These are phyloP conservation scores for Cyclotella kingstonii DNA, from an alignment of 108 stramenopile genomes.

Conservation along the genomic window DNA sequence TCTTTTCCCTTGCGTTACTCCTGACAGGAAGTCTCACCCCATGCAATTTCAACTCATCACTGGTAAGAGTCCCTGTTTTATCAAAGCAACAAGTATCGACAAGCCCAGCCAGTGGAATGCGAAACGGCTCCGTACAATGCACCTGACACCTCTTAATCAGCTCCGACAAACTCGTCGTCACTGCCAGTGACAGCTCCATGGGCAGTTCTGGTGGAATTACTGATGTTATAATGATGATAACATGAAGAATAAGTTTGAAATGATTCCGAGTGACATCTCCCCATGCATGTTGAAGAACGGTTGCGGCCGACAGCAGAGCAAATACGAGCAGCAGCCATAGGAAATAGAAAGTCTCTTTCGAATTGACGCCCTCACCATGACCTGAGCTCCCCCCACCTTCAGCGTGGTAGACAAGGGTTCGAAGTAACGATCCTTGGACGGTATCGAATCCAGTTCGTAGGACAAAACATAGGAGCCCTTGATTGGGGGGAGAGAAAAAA, in stretches of 20 bases:
- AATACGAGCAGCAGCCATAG: slow-evolving; percentile 83
- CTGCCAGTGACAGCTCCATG: slow-evolving; percentile 95
- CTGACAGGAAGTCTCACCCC: slow-evolving; percentile 61
- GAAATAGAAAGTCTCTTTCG: slow-evolving; percentile 89
- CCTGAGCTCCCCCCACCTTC: slow-evolving; percentile 52
- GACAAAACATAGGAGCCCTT: slow-evolving; percentile 82
- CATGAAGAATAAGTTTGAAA: slow-evolving; percentile 93
- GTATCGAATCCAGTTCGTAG: slow-evolving; percentile 95
- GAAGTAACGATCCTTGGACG: slow-evolving; percentile 87
- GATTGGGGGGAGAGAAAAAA: slow-evolving; percentile 77
- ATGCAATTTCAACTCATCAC: slow-evolving; percentile 84
- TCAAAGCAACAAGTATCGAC: slow-evolving; percentile 95
- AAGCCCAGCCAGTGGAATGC: slow-evolving; percentile 92
- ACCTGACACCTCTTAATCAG: slow-evolving; percentile 71
- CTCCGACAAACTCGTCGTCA: slow-evolving; percentile 87
- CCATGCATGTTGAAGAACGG: slow-evolving; percentile 83
- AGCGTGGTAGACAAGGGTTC: slow-evolving; percentile 89
- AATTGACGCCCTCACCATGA: slow-evolving; percentile 68
- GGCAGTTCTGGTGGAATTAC: slow-evolving; percentile 97
- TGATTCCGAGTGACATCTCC: slow-evolving; percentile 77
- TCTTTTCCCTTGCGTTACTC: background rate
- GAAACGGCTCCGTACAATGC: slow-evolving; percentile 96
- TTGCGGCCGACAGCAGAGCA: slow-evolving; percentile 79
- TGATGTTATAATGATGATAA: slow-evolving; percentile 94
- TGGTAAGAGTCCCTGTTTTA: slow-evolving; percentile 97